Evolutionary conservation across 768 basidiomycete species (phyloP), one percentile per base, ranked within the genome.

Genomic region (Tricholoma sp.): DNA sequence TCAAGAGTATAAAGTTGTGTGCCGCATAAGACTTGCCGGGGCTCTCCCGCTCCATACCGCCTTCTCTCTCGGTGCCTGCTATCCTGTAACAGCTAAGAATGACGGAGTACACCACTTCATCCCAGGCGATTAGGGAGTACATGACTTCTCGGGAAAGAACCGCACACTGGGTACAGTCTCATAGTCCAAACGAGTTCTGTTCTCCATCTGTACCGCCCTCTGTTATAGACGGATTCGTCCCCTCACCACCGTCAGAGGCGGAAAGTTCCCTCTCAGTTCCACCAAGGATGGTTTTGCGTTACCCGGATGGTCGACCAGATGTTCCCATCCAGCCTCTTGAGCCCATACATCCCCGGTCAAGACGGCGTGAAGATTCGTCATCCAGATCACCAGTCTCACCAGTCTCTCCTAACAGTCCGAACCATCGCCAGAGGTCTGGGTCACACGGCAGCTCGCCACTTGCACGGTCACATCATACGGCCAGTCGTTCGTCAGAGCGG

Each of bases 211-310:
- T 75, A 21, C 79, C 83, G 4, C 85, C 83, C 4, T 76, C 82
- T 35, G 76, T 71, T 32, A 67, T 84, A 31, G 68, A 79, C 39
- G 79, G 74, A n/a, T 64, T 70, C 56, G 62, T 73, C 18, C 72
- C 73, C 12, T 72, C 76, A 16, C 76, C 79, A 4, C 70, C 74
- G 31, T 82, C 80, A 34, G 79, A 79, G 41, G 76, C 73, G 2
- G 79, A 72, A 57, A 83, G 80, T 65, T 72, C 77, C 8, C 71
- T 73, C 60, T 83, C 81, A 7, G 63, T 83, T 10, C 89, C 89
- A 1, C 88, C 89, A 3, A 83, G 80, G 63, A 88, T 91, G 85
- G 71, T 89, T 58, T 71, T 90, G 63, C 81, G 81, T 55, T 91
- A 84, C 67, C 76, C 73, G 19, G 83, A 87, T 65, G 87, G 89